Evolutionary conservation across 2,329 filamentous ascomycete species (phyloP).

Genomic region (Venturia oleaginea): DNA sequence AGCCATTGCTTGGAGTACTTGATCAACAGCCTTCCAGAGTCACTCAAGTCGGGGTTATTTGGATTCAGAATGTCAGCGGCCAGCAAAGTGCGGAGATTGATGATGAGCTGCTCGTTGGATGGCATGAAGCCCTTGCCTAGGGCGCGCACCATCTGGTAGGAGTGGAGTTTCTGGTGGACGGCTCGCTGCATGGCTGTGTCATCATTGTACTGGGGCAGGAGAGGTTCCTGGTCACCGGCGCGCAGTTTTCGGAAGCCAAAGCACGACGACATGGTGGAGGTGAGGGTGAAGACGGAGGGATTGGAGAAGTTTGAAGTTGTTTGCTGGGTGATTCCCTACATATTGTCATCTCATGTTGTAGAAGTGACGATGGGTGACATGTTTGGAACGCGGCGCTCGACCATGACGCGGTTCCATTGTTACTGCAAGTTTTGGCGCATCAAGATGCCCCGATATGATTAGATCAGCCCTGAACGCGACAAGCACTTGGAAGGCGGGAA

Average conservation of each 20-base stretch:
- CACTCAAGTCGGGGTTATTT: constrained; percentile 63
- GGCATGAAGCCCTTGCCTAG: constrained; percentile 82
- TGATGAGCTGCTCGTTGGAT: constrained; percentile 73
- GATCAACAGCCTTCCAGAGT: constrained; percentile 64
- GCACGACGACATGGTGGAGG: constrained; percentile 49
- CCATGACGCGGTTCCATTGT: not conserved
- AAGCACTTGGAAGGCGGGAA: too few species aligned
- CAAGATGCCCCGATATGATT: too few species aligned
- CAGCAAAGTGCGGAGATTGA: constrained; percentile 70
- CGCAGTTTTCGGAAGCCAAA: constrained; percentile 49
- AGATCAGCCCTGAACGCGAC: too few species aligned
- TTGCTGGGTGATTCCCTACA: not conserved
- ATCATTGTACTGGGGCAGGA: constrained; percentile 75
- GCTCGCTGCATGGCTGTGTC: constrained; percentile 69
- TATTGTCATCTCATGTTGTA: not conserved
- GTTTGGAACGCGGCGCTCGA: not conserved
- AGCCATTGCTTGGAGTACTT: constrained; percentile 66
- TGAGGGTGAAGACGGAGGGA: not conserved
- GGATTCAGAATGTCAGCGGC: constrained; percentile 71
- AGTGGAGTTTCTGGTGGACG: constrained; percentile 82
- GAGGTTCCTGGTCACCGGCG: constrained; percentile 42
- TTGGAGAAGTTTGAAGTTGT: not conserved
- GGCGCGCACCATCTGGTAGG: constrained; percentile 83
- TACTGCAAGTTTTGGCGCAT: too few species aligned
- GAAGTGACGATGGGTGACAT: not conserved